A percentile compares a stretch with the other conserved stretches of the same genome.
Conservation (phyloP, 129 eudicot species). For the Arctium minus region DNA sequence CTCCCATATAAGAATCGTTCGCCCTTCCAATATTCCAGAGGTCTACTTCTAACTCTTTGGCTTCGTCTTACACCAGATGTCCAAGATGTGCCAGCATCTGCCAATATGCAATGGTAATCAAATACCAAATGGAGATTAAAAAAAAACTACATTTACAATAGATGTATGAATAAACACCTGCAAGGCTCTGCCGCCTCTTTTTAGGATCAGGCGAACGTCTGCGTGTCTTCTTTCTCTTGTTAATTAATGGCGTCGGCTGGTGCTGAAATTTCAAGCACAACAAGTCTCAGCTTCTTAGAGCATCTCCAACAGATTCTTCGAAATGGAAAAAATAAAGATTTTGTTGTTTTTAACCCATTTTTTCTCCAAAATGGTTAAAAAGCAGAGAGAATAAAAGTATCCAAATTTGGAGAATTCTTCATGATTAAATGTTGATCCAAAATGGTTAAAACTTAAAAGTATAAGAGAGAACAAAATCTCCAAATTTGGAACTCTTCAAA, state of each 20-base stretch:
- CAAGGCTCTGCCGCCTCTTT: conserved; percentile 36
- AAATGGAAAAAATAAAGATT: background rate
- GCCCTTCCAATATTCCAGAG: conserved; percentile 73
- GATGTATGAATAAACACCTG: conserved; percentile 34
- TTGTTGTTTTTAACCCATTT: background rate
- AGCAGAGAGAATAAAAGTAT: background rate
- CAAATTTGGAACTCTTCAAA: background rate
- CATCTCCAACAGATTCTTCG: background rate
- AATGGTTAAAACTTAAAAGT: background rate
- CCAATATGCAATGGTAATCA: background rate
- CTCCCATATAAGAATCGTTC: conserved; percentile 64
- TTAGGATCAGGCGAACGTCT: background rate
- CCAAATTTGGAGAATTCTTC: background rate
- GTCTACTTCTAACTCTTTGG: conserved; percentile 60
- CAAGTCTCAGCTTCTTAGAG: background rate
- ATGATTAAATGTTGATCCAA: background rate
- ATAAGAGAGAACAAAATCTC: background rate
- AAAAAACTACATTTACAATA: background rate
- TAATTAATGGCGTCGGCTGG: background rate
- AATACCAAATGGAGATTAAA: background rate
- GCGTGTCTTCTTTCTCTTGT: background rate
- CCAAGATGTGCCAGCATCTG: conserved; percentile 60
- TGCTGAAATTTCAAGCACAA: background rate
- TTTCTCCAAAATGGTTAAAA: background rate
- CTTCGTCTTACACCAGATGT: conserved; percentile 59